Evolutionary conservation across 495 filamentous ascomycete genomes (phyloP), one percentile per base, ranked within the genome.

Genomic region (Neurospora sp.): DNA sequence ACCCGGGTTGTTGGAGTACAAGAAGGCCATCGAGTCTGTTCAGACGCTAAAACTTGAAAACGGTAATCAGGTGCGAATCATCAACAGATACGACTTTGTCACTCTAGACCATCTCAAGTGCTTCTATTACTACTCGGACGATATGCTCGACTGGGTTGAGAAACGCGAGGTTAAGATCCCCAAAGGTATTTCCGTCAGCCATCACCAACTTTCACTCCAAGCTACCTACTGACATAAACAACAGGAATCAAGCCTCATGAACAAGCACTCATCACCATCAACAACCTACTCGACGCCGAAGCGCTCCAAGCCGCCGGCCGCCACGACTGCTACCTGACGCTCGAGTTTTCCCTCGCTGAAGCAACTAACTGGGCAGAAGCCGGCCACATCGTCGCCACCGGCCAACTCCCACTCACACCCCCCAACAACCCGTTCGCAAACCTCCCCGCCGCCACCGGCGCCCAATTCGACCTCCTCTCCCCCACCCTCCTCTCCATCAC

Each of bases 1-100:
- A 0, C 89, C 89, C 0, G 91, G 90, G 0, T 79, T 92, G 37
- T 73, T 81, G 18, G 90, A 93, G 79, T 89, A 90, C 74, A 87
- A 87, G 74, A 91, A 91, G 75, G 88, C 85, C 6, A 90, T 91
- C 71, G 87, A 90, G 71, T 90, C 90, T 0, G 85, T 91, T 1
- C 84, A 87, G 72, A 80, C 84, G 7, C 74, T 86, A 1, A 77
- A 71, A 0, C 4, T 79, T 70, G 72, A 78, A 70, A 39, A 73
- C 73, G 39, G 70, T 27, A 78, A 80, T 69, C 75, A 80, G 12
- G 79, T 88, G 11, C 80, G 80, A 5, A 82, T 90, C 14, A 76
- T 85, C 62, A 89, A 88, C 69, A 82, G 87, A 37, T 89, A 89
- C 73, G 85, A 88, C 72, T 88, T 88, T 71, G 74, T 83, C 35